phyloP scores from a whole-genome alignment of 306 rosid genomes.

The Macrotyloma uniflorum region DNA sequence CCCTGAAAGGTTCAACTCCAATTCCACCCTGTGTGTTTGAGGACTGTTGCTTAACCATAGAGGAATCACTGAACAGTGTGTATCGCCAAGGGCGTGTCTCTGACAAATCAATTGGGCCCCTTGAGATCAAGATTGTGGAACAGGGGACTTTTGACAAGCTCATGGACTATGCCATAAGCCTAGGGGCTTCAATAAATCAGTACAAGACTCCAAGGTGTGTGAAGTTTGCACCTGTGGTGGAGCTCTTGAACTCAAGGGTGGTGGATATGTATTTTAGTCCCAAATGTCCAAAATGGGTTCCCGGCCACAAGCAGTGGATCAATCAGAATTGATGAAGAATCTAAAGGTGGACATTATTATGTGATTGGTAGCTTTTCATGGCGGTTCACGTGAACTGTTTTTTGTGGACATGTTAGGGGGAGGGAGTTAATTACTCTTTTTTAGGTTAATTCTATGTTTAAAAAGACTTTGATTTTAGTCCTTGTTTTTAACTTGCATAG shows the following conservation, averaged over 20 bases:
- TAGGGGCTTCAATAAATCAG: constrained; percentile 96
- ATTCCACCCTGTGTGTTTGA: constrained; percentile 86
- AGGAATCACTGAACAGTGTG: constrained; percentile 88
- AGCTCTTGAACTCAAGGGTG: constrained; percentile 81
- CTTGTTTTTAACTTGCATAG: constrained; percentile 47
- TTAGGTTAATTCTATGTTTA: constrained; percentile 53
- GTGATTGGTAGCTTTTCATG: constrained; percentile 49
- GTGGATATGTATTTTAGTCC: constrained; percentile 71
- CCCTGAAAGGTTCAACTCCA: constrained; percentile 56
- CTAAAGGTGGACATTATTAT: constrained; percentile 17
- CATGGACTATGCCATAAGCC: constrained; percentile 93
- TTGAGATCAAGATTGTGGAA: constrained; percentile 86
- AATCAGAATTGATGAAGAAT: constrained; percentile 47
- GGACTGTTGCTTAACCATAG: constrained; percentile 81
- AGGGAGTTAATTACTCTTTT: constrained; percentile 44
- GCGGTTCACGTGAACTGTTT: constrained; percentile 59
- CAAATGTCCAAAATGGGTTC: constrained; percentile 92
- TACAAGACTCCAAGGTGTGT: constrained; percentile 97
- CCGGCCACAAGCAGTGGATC: constrained; percentile 89
- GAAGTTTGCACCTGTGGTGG: constrained; percentile 83
- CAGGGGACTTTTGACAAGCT: constrained; percentile 90
- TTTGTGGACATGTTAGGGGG: constrained; percentile 51
- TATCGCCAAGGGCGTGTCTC: constrained; percentile 92
- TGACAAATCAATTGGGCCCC: constrained; percentile 87
- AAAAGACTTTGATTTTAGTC: constrained; percentile 35